Percentiles rank a stretch among this genome's conserved stretches.
Evolutionary conservation across 2,329 filamentous ascomycete genomes (phyloP).

Genomic region (Colletotrichum shisoi): DNA sequence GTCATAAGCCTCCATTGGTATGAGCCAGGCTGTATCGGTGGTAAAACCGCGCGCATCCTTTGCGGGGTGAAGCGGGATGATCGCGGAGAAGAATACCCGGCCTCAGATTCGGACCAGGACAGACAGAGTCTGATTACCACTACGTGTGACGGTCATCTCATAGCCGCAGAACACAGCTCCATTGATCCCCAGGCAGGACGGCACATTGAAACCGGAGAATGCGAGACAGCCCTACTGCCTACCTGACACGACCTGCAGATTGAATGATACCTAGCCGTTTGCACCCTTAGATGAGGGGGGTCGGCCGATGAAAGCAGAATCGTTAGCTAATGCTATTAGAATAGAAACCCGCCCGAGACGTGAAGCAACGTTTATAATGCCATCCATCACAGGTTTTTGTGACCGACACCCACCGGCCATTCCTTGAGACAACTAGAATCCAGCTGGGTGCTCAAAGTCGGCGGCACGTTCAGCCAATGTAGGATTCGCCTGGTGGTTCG

Average conservation of each 20-base stretch:
- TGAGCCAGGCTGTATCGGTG: background rate
- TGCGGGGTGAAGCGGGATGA: background rate
- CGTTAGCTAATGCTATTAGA: background rate
- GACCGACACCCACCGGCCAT: conserved; percentile 3
- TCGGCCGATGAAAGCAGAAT: background rate
- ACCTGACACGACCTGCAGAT: background rate
- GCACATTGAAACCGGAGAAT: background rate
- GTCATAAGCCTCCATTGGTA: background rate
- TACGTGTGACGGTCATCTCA: background rate
- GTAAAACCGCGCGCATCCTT: background rate
- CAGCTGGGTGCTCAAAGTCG: background rate
- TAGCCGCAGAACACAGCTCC: no score
- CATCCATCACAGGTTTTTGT: background rate
- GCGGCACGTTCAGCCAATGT: background rate
- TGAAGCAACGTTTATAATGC: background rate
- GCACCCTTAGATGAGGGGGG: no score
- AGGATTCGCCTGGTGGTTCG: background rate
- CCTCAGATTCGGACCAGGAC: no score
- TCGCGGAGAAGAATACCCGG: background rate
- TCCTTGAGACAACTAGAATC: background rate
- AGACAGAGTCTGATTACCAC: background rate
- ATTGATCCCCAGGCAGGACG: background rate
- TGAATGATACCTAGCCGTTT: no score
- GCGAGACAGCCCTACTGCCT: background rate
- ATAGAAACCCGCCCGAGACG: background rate